phyloP scores from a whole-genome alignment of 129 eudicot species.

The Flaveria robusta region DNA sequence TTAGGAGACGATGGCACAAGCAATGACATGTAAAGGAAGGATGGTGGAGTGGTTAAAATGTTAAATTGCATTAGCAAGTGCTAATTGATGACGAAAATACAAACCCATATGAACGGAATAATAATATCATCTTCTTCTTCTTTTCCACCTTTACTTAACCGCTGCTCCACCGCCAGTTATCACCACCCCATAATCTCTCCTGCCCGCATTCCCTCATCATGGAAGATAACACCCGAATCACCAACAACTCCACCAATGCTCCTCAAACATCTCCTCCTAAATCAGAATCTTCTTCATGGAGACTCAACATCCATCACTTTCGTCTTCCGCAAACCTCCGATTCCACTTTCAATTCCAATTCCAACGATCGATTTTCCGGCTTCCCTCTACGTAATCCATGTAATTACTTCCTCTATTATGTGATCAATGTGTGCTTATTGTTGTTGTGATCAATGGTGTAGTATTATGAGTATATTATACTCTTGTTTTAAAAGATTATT shows the following conservation, averaged over 20 bases:
- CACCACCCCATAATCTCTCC: background rate
- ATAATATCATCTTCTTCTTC: background rate
- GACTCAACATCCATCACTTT: background rate
- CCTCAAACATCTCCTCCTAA: background rate
- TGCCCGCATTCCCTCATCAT: background rate
- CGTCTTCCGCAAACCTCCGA: background rate
- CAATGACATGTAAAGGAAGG: background rate
- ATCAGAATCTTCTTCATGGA: constrained; percentile 1
- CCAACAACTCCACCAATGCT: background rate
- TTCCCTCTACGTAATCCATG: constrained; percentile 28
- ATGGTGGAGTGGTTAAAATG: constrained; percentile 31
- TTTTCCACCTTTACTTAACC: constrained; percentile 1
- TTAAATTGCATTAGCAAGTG: background rate
- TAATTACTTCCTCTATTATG: background rate
- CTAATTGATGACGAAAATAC: background rate
- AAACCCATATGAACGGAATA: background rate
- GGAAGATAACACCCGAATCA: background rate
- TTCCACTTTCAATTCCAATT: background rate
- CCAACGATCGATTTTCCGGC: constrained; percentile 9
- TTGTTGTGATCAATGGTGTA: too few species aligned
- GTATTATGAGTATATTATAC: too few species aligned
- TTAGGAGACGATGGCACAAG: background rate
- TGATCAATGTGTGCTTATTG: too few species aligned
- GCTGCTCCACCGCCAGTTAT: background rate
- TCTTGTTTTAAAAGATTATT: background rate